Evolutionary conservation across 2,329 filamentous ascomycete genomes (phyloP), one percentile per base, ranked within the genome.

Genomic region (Knufia petricola): DNA sequence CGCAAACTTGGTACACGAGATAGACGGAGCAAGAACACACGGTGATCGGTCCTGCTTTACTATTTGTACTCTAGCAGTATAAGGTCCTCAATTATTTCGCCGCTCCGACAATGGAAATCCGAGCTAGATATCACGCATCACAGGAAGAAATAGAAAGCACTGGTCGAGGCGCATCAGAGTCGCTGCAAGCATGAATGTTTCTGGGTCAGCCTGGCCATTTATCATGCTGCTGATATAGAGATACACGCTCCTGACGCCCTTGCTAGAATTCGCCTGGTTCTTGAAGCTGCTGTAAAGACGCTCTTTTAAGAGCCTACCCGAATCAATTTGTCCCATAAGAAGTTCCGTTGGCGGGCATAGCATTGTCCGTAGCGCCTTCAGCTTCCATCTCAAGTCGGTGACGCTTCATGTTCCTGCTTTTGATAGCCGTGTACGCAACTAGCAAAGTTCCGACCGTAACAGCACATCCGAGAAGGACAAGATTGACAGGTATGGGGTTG

Each of bases 401-500:
- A 13, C 58, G 46, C 37, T 55, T 52, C 50, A 67, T 52, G 4
- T 50, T 48, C 30, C 64, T 59, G 23, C 70, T 76, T 60, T 72
- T 71, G 50, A 65, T 64, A 54, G 64, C 70, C 1, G 94, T 86
- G 63, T 77, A 94, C 0, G 61, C 65, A 9, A 90, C 81, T 6
- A 95, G 69, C 4, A 67, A 68, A 1, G 74, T 50, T 0, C 89
- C 88, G 1, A 90, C 73, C 0, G 76, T 61, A 7, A 85, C 62
- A 0, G 82, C 85, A 0, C 78, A 49, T 0, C 66, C 60, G 41
- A 90, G 66, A 17, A 95, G 65, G 0, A 84, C 72, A 2, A 84
- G 45, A 62, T 95, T 92, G 10, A 94, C 82, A 0, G 87, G 87
- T 0, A 86, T 69, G 0, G 88, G 88, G 62, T 94, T 74, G 3